Base-by-base conservation (phyloP, 1,139 yeast species). In the Diutina ranongensis region DNA sequence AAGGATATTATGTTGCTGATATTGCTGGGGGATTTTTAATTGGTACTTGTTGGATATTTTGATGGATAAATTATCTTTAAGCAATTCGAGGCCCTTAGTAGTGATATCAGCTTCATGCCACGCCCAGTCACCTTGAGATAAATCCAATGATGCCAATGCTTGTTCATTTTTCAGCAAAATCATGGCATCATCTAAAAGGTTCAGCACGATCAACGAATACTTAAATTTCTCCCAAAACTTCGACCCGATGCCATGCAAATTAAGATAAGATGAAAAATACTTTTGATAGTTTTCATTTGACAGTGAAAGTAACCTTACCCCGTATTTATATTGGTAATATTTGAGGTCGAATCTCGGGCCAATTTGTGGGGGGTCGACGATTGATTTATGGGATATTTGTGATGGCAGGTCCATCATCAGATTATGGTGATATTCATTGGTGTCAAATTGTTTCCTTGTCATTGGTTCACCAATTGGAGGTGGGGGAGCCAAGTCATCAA, bases 131-230 rank as follows among this genome's bases (percentile, higher is more conserved):
- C 51, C 44, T 48, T 57, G 53, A 12, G 55, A 46, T 3, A 28
- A 34, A 28, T 41, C 22, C 9, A 46, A 9, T 61, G 48, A 53
- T 42, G 50, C 52, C 40, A 65, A 55, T 16, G 63, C 58, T 48
- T 65, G 68, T 42, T 71, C 74, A 49, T 68, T 69, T 49, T 71
- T 70, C 16, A 74, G 68, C 21, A 70, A 54, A 34, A 67, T 62
- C 67, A 71, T 65, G 1, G 72, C 57, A 49, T 68, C 69, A 46
- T 70, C 74, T 42, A 71, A 54, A n/a, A 71, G 55, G 48, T 65
- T 65, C 2, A 74, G 68, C 3, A 66, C 56, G 2, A 71, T 58
- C 34, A 71, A 54, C 49, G 59, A 63, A 52, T 71, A 71, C 52
- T 68, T 69, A 59, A 68, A 67, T 48, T 61, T 62, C 49, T 71